These are phyloP conservation scores for Citeromyces nyonsensis DNA, from an alignment of 805 yeast genomes.

Conservation along the genomic window DNA sequence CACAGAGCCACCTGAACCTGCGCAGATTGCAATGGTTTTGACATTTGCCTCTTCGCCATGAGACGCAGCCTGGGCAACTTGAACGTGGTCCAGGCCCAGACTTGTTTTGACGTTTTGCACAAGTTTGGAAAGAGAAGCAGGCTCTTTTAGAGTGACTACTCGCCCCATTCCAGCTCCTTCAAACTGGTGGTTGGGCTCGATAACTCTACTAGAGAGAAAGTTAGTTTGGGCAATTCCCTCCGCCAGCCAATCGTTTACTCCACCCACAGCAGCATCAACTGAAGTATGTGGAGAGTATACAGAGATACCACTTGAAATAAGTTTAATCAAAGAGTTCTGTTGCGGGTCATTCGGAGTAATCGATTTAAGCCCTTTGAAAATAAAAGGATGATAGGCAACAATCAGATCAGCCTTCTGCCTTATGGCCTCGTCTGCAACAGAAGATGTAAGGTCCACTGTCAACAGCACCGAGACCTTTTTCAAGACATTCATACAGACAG, in stretches of 20 bases:
- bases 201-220: conserved; percentile 11
- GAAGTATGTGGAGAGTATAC: conserved; percentile 96
- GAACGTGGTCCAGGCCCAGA: conserved; percentile 40
- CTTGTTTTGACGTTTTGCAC: conserved; percentile 35
- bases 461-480: conserved; percentile 29
- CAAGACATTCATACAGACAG: conserved; percentile 3
- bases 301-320: conserved; percentile 65
- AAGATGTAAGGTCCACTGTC: conserved; percentile 72
- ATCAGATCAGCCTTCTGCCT: conserved; percentile 34
- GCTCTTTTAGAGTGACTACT: conserved; percentile 28
- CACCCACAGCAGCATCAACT: conserved; percentile 82
- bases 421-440: conserved; percentile 81
- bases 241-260: conserved; percentile 88
- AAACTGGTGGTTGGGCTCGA: conserved; percentile 23
- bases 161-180: conserved; percentile 77
- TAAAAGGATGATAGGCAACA: conserved; percentile 89
- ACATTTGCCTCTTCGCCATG: conserved; percentile 19
- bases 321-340: conserved; percentile 56
- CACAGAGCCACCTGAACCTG: conserved; percentile 85
- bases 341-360: conserved; percentile 53
- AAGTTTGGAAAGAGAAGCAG: conserved; percentile 25
- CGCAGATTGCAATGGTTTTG: conserved; percentile 67
- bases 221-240: conserved; percentile 25
- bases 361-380: conserved; percentile 74
- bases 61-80: conserved; percentile 21